These are phyloP conservation scores for Ensete ventricosum DNA, from an alignment of 176 grass and related monocot species.

Conservation along the genomic window DNA sequence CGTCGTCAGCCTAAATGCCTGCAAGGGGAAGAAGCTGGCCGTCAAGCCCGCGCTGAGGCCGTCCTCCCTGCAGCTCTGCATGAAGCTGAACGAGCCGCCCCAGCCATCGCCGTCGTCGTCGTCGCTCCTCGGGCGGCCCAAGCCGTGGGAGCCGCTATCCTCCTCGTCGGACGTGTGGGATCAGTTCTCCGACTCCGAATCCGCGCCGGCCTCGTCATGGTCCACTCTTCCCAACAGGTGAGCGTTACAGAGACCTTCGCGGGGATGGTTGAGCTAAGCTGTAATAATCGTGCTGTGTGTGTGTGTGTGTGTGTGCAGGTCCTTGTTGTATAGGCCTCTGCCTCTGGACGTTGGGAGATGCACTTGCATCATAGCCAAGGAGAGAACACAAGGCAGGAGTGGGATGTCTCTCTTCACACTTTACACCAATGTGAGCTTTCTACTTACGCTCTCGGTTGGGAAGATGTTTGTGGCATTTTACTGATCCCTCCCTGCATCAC, in stretches of 20 bases:
- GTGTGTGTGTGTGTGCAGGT: slow-evolving; percentile 28
- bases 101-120: background rate
- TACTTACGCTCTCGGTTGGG: background rate
- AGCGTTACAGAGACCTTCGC: no score
- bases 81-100: slow-evolving; percentile 31
- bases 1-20: background rate
- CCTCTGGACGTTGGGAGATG: slow-evolving; percentile 76
- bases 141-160: slow-evolving; percentile 41
- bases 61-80: slow-evolving; percentile 66
- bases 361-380: slow-evolving; percentile 82
- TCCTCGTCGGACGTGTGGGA: slow-evolving; percentile 69
- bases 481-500: no score
- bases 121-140: slow-evolving; percentile 3
- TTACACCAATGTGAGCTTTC: slow-evolving; percentile 69
- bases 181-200: slow-evolving; percentile 66
- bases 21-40: background rate
- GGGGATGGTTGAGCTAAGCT: no score
- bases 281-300: no score
- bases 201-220: slow-evolving; percentile 81
- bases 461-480: background rate
- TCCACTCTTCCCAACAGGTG: slow-evolving; percentile 81
- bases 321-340: slow-evolving; percentile 70
- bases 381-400: slow-evolving; percentile 32
- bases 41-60: slow-evolving; percentile 24
- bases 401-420: slow-evolving; percentile 75